Base-by-base conservation (phyloP, 805 yeast genomes). In the Tetrapisispora pingtungensis region DNA sequence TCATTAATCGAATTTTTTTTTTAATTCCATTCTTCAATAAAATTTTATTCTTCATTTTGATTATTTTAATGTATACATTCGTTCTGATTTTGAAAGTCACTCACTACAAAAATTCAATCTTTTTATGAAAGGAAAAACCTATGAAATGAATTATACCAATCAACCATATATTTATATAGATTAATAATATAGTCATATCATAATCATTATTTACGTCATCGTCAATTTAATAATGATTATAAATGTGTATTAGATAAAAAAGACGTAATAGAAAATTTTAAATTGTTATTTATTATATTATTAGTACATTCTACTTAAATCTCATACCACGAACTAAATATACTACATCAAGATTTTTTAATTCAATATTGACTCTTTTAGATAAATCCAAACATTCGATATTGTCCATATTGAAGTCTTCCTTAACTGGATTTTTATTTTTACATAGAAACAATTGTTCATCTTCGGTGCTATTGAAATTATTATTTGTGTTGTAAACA, bases 391-490 rank as follows among this genome's bases (percentile, higher is more conserved):
- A 22, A 24, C 36, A 20, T 32, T 20, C 15, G 50, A 35, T 15
- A 14, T 37, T 24, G 15, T 34, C 24, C n/a, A 7, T 22, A 22
- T 38, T 15, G 31, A 28, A 12, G 37, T 31, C 35, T 40, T 22
- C 33, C 34, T 34, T 19, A 33, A 36, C 1, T n/a, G 31, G 13
- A 8, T 10, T 24, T 24, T 7, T 36, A 45, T 49, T 17, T 44
- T 52, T 54, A 42, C 58, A 59, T 4, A 62, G 46, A 26, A 48
- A 54, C 17, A 62, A 46, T 44, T 51, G 59, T 19, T 60, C 64
- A 10, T 49, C 44, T 3, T 45, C 38, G 5, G 48, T 36, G 2
- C 53, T 49, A 8, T 48, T 41, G 19, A 46, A 32, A 15, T 47
- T 47, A 31, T 39, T 41, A 43, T 59, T 61, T 10, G 30, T 38